Percentiles rank a stretch among this genome's conserved stretches.
Conservation (phyloP, 2,329 filamentous ascomycete species). For the Aspergillus transmontanensis region DNA sequence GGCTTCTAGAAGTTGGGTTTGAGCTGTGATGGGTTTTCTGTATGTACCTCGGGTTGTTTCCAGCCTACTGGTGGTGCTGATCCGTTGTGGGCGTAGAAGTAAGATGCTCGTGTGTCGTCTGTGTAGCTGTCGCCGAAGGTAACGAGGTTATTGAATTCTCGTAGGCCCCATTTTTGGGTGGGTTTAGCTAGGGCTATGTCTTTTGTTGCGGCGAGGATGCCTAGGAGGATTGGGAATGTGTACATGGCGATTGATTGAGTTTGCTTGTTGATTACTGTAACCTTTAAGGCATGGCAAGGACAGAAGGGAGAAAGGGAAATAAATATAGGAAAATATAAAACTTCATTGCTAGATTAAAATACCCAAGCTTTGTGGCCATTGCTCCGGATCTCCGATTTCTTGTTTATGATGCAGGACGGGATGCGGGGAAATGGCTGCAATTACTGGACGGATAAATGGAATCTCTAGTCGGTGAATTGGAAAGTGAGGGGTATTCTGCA, state of each 20-base stretch:
- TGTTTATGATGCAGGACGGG: background rate
- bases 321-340: background rate
- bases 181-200: slow-evolving; percentile 4
- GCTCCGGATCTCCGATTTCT: background rate
- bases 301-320: background rate
- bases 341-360: background rate
- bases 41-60: slow-evolving; percentile 48
- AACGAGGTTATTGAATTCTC: slow-evolving; percentile 63
- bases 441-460: slow-evolving; percentile 7
- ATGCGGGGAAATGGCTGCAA: background rate
- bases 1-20: background rate
- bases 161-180: slow-evolving; percentile 6
- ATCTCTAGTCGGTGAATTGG: background rate
- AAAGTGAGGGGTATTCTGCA: background rate
- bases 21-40: background rate
- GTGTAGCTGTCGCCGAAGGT: slow-evolving; percentile 77
- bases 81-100: slow-evolving; percentile 63
- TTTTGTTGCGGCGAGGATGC: slow-evolving; percentile 1
- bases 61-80: slow-evolving; percentile 65
- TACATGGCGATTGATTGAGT: background rate
- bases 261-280: background rate
- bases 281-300: background rate
- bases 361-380: background rate
- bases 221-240: background rate
- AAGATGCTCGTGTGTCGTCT: slow-evolving; percentile 68